Conservation (phyloP, 345 rosid genomes). For the Dipteronia sinensis region DNA sequence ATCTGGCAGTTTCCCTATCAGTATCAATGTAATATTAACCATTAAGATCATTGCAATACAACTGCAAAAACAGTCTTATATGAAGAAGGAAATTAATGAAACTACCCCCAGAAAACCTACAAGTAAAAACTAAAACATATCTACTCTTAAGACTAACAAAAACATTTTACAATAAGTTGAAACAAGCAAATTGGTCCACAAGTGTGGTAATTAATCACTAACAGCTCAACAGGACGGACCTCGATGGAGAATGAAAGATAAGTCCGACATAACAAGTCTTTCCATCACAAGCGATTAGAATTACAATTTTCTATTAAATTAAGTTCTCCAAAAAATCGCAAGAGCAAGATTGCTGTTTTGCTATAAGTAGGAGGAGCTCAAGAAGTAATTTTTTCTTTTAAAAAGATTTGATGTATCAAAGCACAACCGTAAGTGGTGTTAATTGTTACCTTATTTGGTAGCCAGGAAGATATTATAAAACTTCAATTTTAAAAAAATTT, state of each 20-base stretch:
- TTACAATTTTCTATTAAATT: background rate
- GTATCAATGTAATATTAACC: constrained; percentile 22
- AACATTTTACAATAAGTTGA: background rate
- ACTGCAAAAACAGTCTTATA: background rate
- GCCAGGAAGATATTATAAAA: background rate
- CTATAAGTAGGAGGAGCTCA: background rate
- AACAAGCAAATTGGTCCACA: background rate
- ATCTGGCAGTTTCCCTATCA: constrained; percentile 62
- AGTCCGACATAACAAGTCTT: background rate
- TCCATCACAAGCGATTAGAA: background rate
- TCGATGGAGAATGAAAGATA: background rate
- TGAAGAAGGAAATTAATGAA: constrained; percentile 8
- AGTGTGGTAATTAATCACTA: background rate
- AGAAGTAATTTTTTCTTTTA: background rate
- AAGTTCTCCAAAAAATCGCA: background rate
- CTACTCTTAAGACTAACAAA: background rate
- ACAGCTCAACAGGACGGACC: background rate
- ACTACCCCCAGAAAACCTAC: background rate
- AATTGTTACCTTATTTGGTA: background rate
- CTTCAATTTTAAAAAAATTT: background rate
- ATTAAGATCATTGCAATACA: constrained; percentile 14
- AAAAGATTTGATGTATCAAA: background rate
- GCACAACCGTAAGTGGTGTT: background rate
- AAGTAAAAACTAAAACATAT: constrained; percentile 5
- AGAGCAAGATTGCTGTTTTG: background rate